Evolutionary conservation across 768 basidiomycete species (phyloP).

Genomic region (Mycena polygramma): DNA sequence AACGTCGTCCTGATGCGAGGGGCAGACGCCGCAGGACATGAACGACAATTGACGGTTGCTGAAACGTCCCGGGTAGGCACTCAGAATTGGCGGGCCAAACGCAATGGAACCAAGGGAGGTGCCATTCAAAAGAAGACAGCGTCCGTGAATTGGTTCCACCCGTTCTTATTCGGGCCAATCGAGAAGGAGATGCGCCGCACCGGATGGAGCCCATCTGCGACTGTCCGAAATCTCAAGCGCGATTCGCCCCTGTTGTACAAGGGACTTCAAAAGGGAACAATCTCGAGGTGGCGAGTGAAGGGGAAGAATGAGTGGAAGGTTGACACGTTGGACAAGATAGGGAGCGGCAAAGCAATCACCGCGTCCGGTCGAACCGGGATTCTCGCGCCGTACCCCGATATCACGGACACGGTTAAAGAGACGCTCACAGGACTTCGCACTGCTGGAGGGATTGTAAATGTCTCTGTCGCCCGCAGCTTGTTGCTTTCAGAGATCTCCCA

Average conservation of each 20-base stretch:
- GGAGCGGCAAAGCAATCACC: neutral
- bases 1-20: neutral
- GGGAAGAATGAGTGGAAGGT: conserved; percentile 8
- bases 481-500: conserved; percentile 15
- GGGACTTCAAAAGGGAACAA: neutral
- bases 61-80: neutral
- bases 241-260: neutral
- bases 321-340: neutral
- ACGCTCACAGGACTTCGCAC: conserved; percentile 16
- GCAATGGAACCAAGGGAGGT: neutral
- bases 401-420: conserved; percentile 23
- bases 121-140: neutral
- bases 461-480: conserved; percentile 14
- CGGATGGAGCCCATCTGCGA: conserved; percentile 3
- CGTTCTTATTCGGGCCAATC: neutral
- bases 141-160: neutral
- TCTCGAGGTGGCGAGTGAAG: conserved; percentile 16
- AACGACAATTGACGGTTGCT: neutral
- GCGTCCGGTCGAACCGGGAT: conserved; percentile 15
- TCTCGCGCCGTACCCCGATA: conserved; percentile 18
- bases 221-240: neutral
- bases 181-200: conserved; percentile 5
- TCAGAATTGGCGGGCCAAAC: neutral
- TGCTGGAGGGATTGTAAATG: conserved; percentile 18
- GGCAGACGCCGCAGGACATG: neutral